These are phyloP conservation scores for Mollisiaceae sp. DNA, from an alignment of 2,329 filamentous ascomycete genomes.

Conservation along the genomic window DNA sequence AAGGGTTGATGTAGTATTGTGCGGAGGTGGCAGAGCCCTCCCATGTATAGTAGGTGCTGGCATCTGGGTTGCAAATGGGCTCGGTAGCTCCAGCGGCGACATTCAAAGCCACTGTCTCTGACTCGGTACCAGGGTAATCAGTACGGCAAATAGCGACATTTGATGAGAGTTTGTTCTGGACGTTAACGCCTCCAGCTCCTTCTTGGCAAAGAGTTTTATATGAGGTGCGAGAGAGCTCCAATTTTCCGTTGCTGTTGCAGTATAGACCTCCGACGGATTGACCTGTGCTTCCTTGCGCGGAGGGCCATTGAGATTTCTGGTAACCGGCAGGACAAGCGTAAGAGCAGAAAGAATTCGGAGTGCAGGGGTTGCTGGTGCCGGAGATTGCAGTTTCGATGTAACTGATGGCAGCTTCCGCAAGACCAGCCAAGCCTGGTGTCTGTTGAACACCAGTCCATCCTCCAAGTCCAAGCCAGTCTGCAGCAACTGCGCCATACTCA, in stretches of 20 bases:
- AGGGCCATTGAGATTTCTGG: slow-evolving; percentile 90
- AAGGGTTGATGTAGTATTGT: slow-evolving; percentile 96
- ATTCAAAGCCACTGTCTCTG: slow-evolving; percentile 79
- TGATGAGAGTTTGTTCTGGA: slow-evolving; percentile 74
- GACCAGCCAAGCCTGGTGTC: slow-evolving; percentile 53
- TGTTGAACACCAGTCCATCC: slow-evolving; percentile 85
- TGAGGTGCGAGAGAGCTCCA: slow-evolving; percentile 75
- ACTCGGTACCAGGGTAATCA: slow-evolving; percentile 92
- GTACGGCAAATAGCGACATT: slow-evolving; percentile 85
- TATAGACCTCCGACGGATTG: slow-evolving; percentile 88
- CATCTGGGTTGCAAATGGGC: slow-evolving; percentile 76
- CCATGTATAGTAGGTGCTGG: slow-evolving; percentile 78
- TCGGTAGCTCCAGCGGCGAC: slow-evolving; percentile 63
- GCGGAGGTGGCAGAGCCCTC: slow-evolving; percentile 76
- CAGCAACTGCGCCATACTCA: slow-evolving; percentile 76
- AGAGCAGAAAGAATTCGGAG: slow-evolving; percentile 76
- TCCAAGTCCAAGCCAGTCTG: slow-evolving; percentile 70
- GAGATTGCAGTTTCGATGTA: slow-evolving; percentile 68
- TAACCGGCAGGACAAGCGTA: slow-evolving; percentile 93
- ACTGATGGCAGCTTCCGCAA: slow-evolving; percentile 59
- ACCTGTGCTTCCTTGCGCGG: slow-evolving; percentile 74
- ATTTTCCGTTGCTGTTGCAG: slow-evolving; percentile 75
- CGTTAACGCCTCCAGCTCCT: slow-evolving; percentile 69
- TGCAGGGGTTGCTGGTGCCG: slow-evolving; percentile 60
- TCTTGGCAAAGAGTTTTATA: slow-evolving; percentile 74